Percentiles rank a stretch among this genome's conserved stretches.
These are phyloP conservation scores for Sphaerostilbella broomeana DNA, from an alignment of 2,329 filamentous ascomycete genomes.

Conservation along the genomic window DNA sequence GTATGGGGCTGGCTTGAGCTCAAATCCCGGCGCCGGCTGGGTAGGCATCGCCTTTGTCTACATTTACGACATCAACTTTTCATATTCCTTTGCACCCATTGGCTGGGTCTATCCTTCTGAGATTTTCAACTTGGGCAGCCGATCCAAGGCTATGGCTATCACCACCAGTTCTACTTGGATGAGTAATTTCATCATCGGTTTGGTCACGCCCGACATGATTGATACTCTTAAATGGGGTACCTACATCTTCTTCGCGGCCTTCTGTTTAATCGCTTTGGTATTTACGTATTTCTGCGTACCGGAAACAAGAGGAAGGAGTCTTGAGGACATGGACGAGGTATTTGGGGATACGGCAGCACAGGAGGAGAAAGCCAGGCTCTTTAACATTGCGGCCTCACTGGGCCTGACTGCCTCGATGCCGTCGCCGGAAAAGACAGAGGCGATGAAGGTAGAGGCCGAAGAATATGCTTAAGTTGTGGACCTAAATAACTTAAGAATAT, in stretches of 20 bases:
- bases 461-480: conserved; percentile 4
- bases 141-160: conserved; percentile 55
- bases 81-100: conserved; percentile 56
- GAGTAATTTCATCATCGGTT: conserved; percentile 31
- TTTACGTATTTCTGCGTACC: conserved; percentile 52
- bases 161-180: conserved; percentile 43
- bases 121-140: conserved; percentile 51
- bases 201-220: conserved; percentile 42
- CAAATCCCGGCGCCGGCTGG: conserved; percentile 36
- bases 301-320: conserved; percentile 48
- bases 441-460: conserved; percentile 5
- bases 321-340: conserved; percentile 50
- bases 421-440: conserved; percentile 16
- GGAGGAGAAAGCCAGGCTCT: conserved; percentile 27
- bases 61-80: conserved; percentile 57
- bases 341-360: conserved; percentile 34
- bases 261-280: conserved; percentile 41
- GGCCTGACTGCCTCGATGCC: conserved; percentile 20
- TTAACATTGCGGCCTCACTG: conserved; percentile 21
- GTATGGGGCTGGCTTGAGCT: conserved; percentile 32
- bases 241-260: conserved; percentile 55
- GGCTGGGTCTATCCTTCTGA: conserved; percentile 61
- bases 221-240: conserved; percentile 44
- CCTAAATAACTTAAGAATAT: not conserved
- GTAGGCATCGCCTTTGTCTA: conserved; percentile 60